Evolutionary conservation across 78 protist species (phyloP).

Genomic region (Isochrysis galbana): DNA sequence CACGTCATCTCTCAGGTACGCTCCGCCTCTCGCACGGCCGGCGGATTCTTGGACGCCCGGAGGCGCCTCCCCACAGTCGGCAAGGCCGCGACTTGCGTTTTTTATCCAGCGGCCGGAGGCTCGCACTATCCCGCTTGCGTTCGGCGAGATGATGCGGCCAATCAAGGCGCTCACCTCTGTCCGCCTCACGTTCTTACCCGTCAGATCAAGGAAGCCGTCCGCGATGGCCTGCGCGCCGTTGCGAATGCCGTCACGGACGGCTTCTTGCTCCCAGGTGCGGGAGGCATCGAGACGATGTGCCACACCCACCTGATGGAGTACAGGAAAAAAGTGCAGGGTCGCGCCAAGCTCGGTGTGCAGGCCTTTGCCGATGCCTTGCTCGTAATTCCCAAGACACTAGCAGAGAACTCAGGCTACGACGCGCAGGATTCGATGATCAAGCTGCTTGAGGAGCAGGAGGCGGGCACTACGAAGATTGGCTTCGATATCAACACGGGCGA

Average conservation of each 20-base stretch:
- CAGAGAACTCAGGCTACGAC: constrained; percentile 94
- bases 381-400: constrained; percentile 96
- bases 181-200: too few species aligned
- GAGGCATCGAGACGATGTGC: constrained; percentile 92
- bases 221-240: constrained; percentile 99
- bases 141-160: neutral
- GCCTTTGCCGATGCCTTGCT: constrained; percentile 97
- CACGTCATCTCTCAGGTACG: constrained; percentile 92
- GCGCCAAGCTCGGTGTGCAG: constrained; percentile 83
- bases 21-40: neutral
- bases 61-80: neutral
- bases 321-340: constrained; percentile 34
- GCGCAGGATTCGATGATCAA: constrained; percentile 84
- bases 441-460: constrained; percentile 55
- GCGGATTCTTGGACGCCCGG: too few species aligned
- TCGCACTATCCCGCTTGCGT: too few species aligned
- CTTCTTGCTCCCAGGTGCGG: constrained; percentile 95
- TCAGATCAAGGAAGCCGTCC: constrained; percentile 90
- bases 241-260: constrained; percentile 93
- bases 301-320: constrained; percentile 71
- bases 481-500: constrained; percentile 93
- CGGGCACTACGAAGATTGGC: constrained; percentile 63
- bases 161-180: too few species aligned
- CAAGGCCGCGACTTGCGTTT: neutral
- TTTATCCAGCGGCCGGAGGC: too few species aligned